Conservation (phyloP, 2,329 filamentous ascomycete species). For the Periglandula ipomoeae region DNA sequence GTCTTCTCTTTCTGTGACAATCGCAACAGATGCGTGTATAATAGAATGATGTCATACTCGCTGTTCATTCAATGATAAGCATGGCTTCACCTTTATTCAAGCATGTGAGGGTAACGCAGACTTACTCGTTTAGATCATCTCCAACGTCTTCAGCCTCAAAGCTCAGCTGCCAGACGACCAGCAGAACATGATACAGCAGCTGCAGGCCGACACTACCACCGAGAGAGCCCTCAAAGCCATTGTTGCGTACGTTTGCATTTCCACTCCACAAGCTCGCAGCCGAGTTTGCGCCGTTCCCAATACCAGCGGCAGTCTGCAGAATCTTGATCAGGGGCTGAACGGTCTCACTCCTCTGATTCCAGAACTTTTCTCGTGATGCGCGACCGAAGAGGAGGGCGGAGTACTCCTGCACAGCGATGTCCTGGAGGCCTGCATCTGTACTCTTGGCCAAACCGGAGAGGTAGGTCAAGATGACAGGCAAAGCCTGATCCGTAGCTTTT, state of each 20-base stretch:
- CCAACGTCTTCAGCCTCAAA: conserved; percentile 74
- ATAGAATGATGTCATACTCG: conserved; percentile 82
- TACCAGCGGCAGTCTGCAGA: conserved; percentile 66
- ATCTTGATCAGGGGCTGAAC: conserved; percentile 75
- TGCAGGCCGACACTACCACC: conserved; percentile 86
- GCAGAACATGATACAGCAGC: conserved; percentile 83
- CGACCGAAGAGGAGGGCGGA: conserved; percentile 72
- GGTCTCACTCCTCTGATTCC: conserved; percentile 82
- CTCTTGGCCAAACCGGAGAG: conserved; percentile 76
- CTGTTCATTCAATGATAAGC: conserved; percentile 34
- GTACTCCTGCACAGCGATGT: conserved; percentile 89
- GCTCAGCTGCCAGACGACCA: conserved; percentile 93
- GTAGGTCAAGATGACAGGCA: conserved; percentile 78
- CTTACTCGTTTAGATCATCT: conserved; percentile 76
- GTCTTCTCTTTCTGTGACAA: conserved; percentile 98
- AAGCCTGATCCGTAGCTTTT: conserved; percentile 60
- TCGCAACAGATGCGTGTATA: conserved; percentile 87
- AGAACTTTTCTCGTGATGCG: conserved; percentile 73
- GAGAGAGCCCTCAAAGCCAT: conserved; percentile 52
- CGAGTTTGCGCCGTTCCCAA: conserved; percentile 54
- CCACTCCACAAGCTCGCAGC: conserved; percentile 54
- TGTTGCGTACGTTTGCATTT: conserved; percentile 41
- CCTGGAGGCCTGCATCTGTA: conserved; percentile 81
- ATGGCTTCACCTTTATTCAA: neutral
- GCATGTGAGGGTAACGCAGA: neutral